Evolutionary conservation across 2,329 filamentous ascomycete species (phyloP), one percentile per base, ranked within the genome.

Genomic region (Aspergillus felis): DNA sequence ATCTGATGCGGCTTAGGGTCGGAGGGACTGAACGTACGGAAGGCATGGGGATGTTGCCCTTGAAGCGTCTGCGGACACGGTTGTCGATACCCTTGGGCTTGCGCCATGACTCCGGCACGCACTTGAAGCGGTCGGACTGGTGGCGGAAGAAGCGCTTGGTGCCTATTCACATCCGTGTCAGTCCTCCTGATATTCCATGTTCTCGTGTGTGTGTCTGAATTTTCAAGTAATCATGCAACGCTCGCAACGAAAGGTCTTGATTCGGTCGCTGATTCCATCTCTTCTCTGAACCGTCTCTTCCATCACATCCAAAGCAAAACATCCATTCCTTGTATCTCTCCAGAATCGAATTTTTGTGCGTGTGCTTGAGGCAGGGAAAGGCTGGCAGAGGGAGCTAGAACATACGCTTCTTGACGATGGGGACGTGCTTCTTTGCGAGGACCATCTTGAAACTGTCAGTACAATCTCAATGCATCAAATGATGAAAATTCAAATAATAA

Each of bases 51-150:
- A 89, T 89, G 83, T 90, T 91, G 76, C 94, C 91, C 83, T 91
- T 92, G 87, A 99, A 99, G 71, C 94, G 91, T 86, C 94, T 88
- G 79, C 94, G 90, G 78, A 99, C 93, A 76, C 90, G 85, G 85
- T 92, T 96, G 84, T 99, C 94, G 82, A 99, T 99, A 91, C 94
- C 94, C 91, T 99, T 99, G 71, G 94, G 94, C 87, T 97, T 99
- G 83, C 94, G 90, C 94, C 94, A 99, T 86, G 86, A 88, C 70
- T 89, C 79, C 77, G 85, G 88, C 71, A 97, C 88, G 78, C 94
- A 88, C 84, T 88, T 96, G 86, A 96, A 99, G 79, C 88, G 88
- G 82, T 97, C 94, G 81, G 86, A 90, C 88, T 99, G 94, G 84
- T 99, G 94, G 79, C 94, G 90, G 82, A 87, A 87, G 89, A 97